These are phyloP conservation scores for Sequoiadendron giganteum DNA, from an alignment of 75 land plant genomes.

Conservation along the genomic window DNA sequence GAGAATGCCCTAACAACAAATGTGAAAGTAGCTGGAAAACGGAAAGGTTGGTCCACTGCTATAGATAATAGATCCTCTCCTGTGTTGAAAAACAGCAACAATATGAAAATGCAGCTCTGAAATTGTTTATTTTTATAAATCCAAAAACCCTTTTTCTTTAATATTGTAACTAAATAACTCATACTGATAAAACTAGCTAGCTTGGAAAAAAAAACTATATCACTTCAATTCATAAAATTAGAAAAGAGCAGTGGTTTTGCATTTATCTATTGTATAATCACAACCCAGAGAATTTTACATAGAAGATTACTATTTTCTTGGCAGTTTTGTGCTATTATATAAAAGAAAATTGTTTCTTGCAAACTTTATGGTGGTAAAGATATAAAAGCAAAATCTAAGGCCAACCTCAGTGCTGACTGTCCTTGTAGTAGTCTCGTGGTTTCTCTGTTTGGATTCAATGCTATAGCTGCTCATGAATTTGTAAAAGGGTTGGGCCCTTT, in stretches of 20 bases:
- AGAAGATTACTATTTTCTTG: background rate
- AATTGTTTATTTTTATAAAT: background rate
- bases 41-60: slow-evolving; percentile 97
- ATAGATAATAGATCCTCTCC: slow-evolving; percentile 98
- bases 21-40: slow-evolving; percentile 99
- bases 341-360: background rate
- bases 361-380: background rate
- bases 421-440: too few relatives aligned
- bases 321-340: background rate
- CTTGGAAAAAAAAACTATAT: background rate
- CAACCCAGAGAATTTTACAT: background rate
- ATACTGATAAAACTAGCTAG: background rate
- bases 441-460: too few relatives aligned
- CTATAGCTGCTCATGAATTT: too few relatives aligned
- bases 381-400: background rate
- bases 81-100: slow-evolving; percentile 19
- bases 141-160: background rate
- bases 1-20: slow-evolving; percentile 99
- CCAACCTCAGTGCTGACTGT: background rate
- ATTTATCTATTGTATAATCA: background rate
- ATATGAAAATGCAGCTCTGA: background rate
- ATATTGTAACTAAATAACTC: background rate
- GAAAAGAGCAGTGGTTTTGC: background rate
- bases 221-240: background rate
- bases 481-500: too few relatives aligned